Percentiles rank a stretch among this genome's conserved stretches.
Evolutionary conservation across 345 rosid species (phyloP).

Genomic region (Populus pruinosa): DNA sequence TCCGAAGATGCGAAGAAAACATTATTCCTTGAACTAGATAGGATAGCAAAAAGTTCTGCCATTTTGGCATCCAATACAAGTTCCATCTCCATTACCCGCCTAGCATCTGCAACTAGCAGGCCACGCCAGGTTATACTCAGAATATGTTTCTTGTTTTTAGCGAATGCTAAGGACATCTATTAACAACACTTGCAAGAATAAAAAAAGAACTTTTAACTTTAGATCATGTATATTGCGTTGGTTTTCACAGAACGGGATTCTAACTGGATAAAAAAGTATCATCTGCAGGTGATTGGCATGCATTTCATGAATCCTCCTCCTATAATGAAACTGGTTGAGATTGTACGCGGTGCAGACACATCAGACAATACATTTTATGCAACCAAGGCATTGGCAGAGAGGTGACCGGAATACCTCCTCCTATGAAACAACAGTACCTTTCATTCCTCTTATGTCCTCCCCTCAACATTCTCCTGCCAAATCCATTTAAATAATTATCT

Average conservation of each 20-base stretch:
- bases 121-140: slow-evolving; percentile 56
- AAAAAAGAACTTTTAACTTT: background rate
- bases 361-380: slow-evolving; percentile 63
- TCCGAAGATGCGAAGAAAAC: slow-evolving; percentile 75
- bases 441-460: background rate
- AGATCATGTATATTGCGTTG: too few relatives aligned
- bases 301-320: slow-evolving; percentile 99
- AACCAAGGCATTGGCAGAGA: slow-evolving; percentile 70
- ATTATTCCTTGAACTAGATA: slow-evolving; percentile 58
- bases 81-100: slow-evolving; percentile 83
- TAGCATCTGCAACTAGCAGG: slow-evolving; percentile 70
- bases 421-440: background rate
- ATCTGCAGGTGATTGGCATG: slow-evolving; percentile 77
- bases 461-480: too few relatives aligned
- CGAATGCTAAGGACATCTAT: background rate
- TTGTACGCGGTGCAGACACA: slow-evolving; percentile 81
- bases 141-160: background rate
- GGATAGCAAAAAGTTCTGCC: slow-evolving; percentile 54
- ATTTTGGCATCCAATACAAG: slow-evolving; percentile 91
- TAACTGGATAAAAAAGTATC: slow-evolving; percentile 12
- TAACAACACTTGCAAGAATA: background rate
- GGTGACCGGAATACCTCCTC: slow-evolving; percentile 34
- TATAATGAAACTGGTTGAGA: slow-evolving; percentile 86
- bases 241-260: background rate
- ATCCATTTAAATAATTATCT: background rate